Conservation (phyloP, 768 basidiomycete species). For the Trametes sanguinea region DNA sequence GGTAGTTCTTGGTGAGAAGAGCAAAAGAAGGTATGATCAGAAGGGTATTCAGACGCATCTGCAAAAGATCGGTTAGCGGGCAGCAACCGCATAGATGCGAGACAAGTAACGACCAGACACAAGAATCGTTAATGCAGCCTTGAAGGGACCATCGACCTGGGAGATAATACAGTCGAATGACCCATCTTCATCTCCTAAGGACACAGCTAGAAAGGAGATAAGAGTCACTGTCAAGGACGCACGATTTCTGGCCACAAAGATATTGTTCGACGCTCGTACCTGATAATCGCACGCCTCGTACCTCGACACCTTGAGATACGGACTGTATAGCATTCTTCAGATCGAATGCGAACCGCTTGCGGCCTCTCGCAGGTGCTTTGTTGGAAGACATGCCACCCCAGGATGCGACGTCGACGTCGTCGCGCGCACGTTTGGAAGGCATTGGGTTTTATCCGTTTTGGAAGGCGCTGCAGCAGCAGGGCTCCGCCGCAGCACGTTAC, state of each 20-base stretch:
- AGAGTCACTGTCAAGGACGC: background rate
- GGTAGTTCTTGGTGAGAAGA: conserved; percentile 53
- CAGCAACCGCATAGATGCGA: background rate
- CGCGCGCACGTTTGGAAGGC: conserved; percentile 7
- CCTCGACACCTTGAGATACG: conserved; percentile 9
- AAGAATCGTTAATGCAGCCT: conserved; percentile 45
- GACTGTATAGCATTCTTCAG: conserved; percentile 5
- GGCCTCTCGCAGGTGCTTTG: conserved; percentile 9
- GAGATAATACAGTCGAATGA: conserved; percentile 53
- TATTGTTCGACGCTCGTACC: background rate
- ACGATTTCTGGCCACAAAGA: no score
- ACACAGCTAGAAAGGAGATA: conserved; percentile 41
- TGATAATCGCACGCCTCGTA: conserved; percentile 2
- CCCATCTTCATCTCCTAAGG: conserved; percentile 63
- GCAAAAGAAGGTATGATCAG: conserved; percentile 56
- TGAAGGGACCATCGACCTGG: conserved; percentile 36
- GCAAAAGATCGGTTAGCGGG: background rate
- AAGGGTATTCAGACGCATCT: conserved; percentile 73
- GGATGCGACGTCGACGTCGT: conserved; percentile 2
- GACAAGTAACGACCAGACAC: conserved; percentile 45
- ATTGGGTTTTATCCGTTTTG: background rate
- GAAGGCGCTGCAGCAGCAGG: no score
- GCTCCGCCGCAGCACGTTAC: background rate
- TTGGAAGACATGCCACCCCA: background rate
- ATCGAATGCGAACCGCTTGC: conserved; percentile 15